These are phyloP conservation scores for Aspergillus bridgeri DNA, from an alignment of 495 filamentous ascomycete genomes.

Conservation along the genomic window DNA sequence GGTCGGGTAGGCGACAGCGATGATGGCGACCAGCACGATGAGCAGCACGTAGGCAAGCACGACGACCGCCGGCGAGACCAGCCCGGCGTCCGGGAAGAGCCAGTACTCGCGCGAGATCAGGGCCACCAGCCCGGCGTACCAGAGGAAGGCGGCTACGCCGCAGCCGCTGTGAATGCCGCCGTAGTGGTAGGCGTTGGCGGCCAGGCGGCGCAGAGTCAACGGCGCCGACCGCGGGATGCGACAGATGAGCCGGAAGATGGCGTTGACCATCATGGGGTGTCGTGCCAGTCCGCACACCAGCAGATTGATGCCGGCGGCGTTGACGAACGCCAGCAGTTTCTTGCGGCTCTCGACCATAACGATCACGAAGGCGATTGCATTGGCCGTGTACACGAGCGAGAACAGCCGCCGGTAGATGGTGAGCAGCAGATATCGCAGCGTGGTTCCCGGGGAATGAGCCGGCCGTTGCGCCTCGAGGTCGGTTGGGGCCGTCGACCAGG, in stretches of 20 bases:
- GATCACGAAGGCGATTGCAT: conserved; percentile 35
- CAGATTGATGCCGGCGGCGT: conserved; percentile 51
- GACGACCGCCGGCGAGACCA: conserved; percentile 27
- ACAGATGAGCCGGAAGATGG: conserved; percentile 59
- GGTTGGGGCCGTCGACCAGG: not conserved
- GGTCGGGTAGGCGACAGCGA: conserved; percentile 40
- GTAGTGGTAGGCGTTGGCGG: conserved; percentile 72
- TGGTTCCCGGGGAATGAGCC: not conserved
- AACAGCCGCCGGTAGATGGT: conserved; percentile 36
- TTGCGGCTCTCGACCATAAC: conserved; percentile 20
- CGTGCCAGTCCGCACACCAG: conserved; percentile 57
- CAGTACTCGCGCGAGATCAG: conserved; percentile 47
- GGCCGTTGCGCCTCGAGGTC: not conserved
- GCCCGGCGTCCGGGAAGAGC: conserved; percentile 15
- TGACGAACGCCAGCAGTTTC: conserved; percentile 38
- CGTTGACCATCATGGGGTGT: conserved; percentile 72
- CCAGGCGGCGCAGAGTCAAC: conserved; percentile 56
- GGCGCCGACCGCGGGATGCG: conserved; percentile 59
- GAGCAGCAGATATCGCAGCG: conserved; percentile 24
- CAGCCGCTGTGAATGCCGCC: conserved; percentile 75
- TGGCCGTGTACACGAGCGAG: conserved; percentile 33
- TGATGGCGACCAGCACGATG: conserved; percentile 41
- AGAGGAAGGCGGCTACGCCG: conserved; percentile 63
- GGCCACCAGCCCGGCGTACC: conserved; percentile 61
- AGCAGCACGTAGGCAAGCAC: conserved; percentile 40